Percentiles rank a stretch among this genome's conserved stretches.
Evolutionary conservation across 306 rosid genomes (phyloP).

Genomic region (Cyamopsis tetragonoloba): DNA sequence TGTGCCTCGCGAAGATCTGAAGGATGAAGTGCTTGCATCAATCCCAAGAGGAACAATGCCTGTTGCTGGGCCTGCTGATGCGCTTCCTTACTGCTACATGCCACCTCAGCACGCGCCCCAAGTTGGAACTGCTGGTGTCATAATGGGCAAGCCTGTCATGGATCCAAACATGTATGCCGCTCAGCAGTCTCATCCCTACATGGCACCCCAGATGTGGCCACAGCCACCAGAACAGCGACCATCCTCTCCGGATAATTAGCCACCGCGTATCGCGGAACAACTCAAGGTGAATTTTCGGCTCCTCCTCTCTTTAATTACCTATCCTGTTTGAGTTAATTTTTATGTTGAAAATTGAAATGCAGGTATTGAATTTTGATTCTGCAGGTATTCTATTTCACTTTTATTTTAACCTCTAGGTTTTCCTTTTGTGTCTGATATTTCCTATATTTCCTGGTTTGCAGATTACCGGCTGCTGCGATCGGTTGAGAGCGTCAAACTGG

Average conservation of each 20-base stretch:
- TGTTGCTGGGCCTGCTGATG: conserved; percentile 50
- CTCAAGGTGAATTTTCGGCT: conserved; percentile 27
- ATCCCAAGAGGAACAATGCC: conserved; percentile 55
- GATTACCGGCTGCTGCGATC: conserved; percentile 6
- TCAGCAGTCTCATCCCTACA: conserved; percentile 51
- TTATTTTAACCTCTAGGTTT: too few species aligned
- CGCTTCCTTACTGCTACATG: conserved; percentile 46
- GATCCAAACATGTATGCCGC: conserved; percentile 50
- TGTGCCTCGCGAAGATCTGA: conserved; percentile 54
- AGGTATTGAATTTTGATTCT: background rate
- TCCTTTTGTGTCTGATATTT: conserved; percentile 23
- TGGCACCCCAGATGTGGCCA: conserved; percentile 52
- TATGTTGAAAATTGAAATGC: background rate
- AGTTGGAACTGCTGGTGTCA: conserved; percentile 45
- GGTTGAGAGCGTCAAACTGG: conserved; percentile 20
- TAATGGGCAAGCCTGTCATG: conserved; percentile 58
- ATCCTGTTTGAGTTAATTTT: background rate
- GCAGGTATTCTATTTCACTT: background rate
- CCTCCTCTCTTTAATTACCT: background rate
- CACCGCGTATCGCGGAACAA: background rate
- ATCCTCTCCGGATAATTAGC: conserved; percentile 43
- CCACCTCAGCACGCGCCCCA: conserved; percentile 48
- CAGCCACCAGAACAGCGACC: conserved; percentile 45
- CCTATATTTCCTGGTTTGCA: conserved; percentile 25
- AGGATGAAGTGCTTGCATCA: conserved; percentile 55